phyloP scores from a whole-genome alignment of 2,329 filamentous ascomycete species.

The Penicillium hesseltinei region DNA sequence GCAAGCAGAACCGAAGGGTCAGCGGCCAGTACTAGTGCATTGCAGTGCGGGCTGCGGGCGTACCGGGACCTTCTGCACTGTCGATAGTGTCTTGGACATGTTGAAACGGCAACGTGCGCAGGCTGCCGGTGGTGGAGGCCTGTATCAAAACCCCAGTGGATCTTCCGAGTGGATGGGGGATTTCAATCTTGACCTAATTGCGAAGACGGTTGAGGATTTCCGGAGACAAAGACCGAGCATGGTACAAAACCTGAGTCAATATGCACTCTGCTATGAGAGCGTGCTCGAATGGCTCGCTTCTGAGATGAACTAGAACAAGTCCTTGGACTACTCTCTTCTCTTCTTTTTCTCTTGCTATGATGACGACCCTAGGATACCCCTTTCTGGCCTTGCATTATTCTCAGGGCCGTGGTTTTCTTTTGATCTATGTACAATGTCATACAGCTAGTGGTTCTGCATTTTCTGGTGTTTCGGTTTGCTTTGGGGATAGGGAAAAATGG shows the following conservation, averaged over 20 bases:
- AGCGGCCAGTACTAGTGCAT: conserved; percentile 81
- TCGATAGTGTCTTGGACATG: conserved; percentile 95
- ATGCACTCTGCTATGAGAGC: conserved; percentile 94
- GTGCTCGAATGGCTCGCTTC: conserved; percentile 77
- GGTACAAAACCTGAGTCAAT: conserved; percentile 93
- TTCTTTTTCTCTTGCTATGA: conserved; percentile 1
- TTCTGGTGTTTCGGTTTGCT: conserved; percentile 3
- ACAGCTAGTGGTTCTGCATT: conserved; percentile 9
- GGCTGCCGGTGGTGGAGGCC: conserved; percentile 9
- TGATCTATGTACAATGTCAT: conserved; percentile 8
- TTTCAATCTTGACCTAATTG: conserved; percentile 73
- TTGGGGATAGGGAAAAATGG: not conserved
- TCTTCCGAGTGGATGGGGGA: conserved; percentile 63
- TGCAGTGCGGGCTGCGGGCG: conserved; percentile 95
- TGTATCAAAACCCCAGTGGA: conserved; percentile 30
- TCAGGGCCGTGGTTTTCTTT: conserved; percentile 6
- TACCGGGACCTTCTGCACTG: conserved; percentile 94
- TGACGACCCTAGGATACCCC: conserved; percentile 12
- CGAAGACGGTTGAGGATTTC: conserved; percentile 87
- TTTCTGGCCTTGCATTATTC: conserved; percentile 7
- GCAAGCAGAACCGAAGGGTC: conserved; percentile 55
- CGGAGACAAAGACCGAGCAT: conserved; percentile 85
- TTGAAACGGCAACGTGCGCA: conserved; percentile 73
- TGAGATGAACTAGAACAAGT: conserved; percentile 16
- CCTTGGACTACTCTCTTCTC: not conserved